Evolutionary conservation across 1,139 yeast species (phyloP).

Genomic region (Saccharomyces pastorianus): DNA sequence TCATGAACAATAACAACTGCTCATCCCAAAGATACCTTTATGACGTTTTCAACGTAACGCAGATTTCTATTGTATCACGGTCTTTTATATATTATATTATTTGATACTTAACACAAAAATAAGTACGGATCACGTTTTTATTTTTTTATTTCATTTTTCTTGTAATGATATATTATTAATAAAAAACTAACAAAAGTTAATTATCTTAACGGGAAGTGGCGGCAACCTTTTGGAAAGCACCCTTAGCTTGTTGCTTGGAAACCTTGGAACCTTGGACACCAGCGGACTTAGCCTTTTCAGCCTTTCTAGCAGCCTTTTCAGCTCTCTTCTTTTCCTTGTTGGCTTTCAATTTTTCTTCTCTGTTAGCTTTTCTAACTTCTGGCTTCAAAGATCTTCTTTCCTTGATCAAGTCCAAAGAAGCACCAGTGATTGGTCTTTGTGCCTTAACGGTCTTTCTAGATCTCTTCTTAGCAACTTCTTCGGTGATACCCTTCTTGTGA

Average conservation of each 20-base stretch:
- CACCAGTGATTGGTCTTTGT: conserved; percentile 99
- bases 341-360: conserved; percentile 82
- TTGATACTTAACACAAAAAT: conserved; percentile 7
- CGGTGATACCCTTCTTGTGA: conserved; percentile 99
- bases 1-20: not conserved
- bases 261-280: conserved; percentile 61
- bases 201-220: conserved; percentile 83
- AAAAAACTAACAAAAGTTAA: not conserved
- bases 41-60: not conserved
- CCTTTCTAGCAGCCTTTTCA: conserved; percentile 88
- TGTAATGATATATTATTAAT: conserved; percentile 6
- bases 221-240: conserved; percentile 92
- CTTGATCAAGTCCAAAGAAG: conserved; percentile 94
- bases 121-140: conserved; percentile 12
- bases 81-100: not conserved
- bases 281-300: conserved; percentile 81
- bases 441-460: conserved; percentile 94
- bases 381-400: conserved; percentile 95
- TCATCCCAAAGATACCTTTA: no score
- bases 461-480: conserved; percentile 96
- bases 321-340: conserved; percentile 95
- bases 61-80: not conserved
- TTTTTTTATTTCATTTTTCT: conserved; percentile 7
- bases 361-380: conserved; percentile 95
- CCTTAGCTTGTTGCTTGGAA: conserved; percentile 83